A percentile compares a stretch with the other conserved stretches of the same genome.
phyloP scores from a whole-genome alignment of 495 filamentous ascomycete genomes.

The Echria macrotheca region DNA sequence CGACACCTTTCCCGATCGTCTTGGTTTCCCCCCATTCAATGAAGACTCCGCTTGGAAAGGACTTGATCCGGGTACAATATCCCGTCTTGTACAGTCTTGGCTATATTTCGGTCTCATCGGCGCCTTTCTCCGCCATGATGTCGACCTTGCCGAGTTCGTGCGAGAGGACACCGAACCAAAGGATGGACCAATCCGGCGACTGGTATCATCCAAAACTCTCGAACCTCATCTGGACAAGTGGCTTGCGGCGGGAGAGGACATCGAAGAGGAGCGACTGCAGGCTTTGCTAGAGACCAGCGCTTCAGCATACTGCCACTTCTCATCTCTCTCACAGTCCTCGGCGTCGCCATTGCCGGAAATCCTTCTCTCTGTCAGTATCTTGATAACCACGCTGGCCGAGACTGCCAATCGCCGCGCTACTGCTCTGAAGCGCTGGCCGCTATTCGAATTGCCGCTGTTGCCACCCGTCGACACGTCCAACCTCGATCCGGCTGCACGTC shows the following conservation, averaged over 20 bases:
- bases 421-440: too few species aligned
- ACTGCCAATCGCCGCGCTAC: neutral
- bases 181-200: too few species aligned
- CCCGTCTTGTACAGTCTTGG: neutral
- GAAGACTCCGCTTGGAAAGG: neutral
- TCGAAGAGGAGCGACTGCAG: neutral
- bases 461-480: neutral
- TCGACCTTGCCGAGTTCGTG: neutral
- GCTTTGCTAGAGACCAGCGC: neutral
- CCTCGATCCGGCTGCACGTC: neutral
- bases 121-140: neutral
- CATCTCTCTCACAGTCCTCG: neutral
- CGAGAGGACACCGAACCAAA: neutral
- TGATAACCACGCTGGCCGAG: neutral
- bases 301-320: neutral
- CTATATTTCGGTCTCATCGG: constrained; percentile 1
- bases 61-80: neutral
- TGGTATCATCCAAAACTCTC: neutral
- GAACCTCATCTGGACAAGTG: too few species aligned
- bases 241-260: too few species aligned
- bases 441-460: too few species aligned
- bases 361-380: neutral
- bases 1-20: neutral
- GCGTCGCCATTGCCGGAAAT: neutral
- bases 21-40: neutral